A percentile compares a stretch with the other conserved stretches of the same genome.
Conservation (phyloP, 1,284 basidiomycete species). For the Abortiporus biennis region DNA sequence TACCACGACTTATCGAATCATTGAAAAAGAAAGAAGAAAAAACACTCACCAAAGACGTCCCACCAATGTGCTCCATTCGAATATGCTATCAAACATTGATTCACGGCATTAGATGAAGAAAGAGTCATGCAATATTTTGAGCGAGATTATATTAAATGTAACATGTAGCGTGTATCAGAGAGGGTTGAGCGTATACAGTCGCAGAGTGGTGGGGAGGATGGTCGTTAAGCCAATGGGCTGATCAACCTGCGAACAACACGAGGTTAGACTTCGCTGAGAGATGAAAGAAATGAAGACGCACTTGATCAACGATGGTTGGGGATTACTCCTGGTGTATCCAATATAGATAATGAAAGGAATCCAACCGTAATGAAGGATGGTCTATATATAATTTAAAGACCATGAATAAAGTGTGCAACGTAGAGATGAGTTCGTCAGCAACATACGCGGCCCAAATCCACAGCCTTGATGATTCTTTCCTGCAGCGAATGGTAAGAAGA, state of each 20-base stretch:
- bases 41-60: constrained; percentile 23
- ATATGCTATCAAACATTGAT: no score
- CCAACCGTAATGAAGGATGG: constrained; percentile 87
- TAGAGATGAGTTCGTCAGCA: constrained; percentile 7
- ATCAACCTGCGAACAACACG: constrained; percentile 57
- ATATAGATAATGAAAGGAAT: constrained; percentile 92
- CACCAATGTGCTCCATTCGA: no score
- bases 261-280: constrained; percentile 5
- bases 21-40: constrained; percentile 19
- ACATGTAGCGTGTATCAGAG: no score
- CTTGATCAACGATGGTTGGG: constrained; percentile 93
- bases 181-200: constrained; percentile 12
- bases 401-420: constrained; percentile 3
- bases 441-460: constrained; percentile 77
- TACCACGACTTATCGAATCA: constrained; percentile 74
- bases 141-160: no score
- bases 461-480: constrained; percentile 75
- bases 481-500: constrained; percentile 22
- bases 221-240: constrained; percentile 75
- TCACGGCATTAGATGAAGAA: no score
- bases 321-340: constrained; percentile 84
- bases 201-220: constrained; percentile 7
- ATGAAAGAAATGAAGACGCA: constrained; percentile 32
- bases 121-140: no score
- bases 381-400: constrained; percentile 38